These are phyloP conservation scores for Claviceps sp. DNA, from an alignment of 2,329 filamentous ascomycete species.

Conservation along the genomic window DNA sequence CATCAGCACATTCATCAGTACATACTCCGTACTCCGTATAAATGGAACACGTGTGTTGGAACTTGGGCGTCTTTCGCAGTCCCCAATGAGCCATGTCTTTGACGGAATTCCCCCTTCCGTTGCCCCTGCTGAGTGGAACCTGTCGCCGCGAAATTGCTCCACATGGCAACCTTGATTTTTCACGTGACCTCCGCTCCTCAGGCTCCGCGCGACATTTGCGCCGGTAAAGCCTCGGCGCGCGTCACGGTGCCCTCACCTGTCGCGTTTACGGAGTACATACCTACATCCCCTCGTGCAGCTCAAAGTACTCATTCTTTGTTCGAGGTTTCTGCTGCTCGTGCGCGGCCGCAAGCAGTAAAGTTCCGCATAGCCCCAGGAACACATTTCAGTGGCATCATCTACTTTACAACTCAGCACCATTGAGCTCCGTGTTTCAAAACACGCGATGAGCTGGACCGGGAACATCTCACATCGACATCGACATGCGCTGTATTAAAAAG, in stretches of 20 bases:
- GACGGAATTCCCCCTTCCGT: too few relatives aligned
- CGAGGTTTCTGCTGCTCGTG: not conserved
- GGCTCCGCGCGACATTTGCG: slow-evolving; percentile 14
- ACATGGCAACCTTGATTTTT: not conserved
- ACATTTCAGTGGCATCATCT: not conserved
- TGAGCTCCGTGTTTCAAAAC: not conserved
- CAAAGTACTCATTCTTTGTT: not conserved
- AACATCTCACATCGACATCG: slow-evolving; percentile 6
- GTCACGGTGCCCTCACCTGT: slow-evolving; percentile 12
- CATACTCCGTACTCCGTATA: too few relatives aligned
- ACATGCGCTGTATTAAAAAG: slow-evolving; percentile 16
- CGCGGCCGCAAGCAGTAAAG: not conserved
- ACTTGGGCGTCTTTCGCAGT: too few relatives aligned
- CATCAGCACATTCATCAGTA: too few relatives aligned
- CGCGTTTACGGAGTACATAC: too few relatives aligned
- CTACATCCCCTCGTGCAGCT: not conserved
- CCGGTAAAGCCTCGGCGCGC: slow-evolving; percentile 24
- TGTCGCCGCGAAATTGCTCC: not conserved
- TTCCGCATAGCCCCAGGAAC: not conserved
- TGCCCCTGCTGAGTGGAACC: not conserved
- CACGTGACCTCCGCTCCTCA: slow-evolving; percentile 4
- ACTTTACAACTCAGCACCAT: not conserved
- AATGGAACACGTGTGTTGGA: too few relatives aligned
- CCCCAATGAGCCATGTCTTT: too few relatives aligned
- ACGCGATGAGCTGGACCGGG: slow-evolving; percentile 1